phyloP scores from a whole-genome alignment of 192 early-diverging fungal genomes.

The Coemansia sp. region DNA sequence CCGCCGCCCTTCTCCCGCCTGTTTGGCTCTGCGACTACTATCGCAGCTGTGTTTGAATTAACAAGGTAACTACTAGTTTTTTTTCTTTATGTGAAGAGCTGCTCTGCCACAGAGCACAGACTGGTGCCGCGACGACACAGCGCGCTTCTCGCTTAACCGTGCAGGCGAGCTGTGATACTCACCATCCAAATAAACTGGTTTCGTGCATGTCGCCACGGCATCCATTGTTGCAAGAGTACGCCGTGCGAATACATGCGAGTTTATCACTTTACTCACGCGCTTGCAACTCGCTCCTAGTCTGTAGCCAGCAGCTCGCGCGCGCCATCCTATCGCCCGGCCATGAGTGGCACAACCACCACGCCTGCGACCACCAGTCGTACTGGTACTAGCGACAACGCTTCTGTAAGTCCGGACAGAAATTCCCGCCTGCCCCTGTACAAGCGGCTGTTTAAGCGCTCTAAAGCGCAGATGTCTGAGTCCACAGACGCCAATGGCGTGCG shows the following conservation, averaged over 20 bases:
- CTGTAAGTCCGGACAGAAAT: conserved; percentile 3
- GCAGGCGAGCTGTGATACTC: neutral
- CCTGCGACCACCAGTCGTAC: neutral
- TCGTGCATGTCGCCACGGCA: neutral
- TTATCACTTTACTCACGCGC: neutral
- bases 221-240: neutral
- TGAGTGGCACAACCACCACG: conserved; percentile 1
- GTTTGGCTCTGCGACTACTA: neutral
- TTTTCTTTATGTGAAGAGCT: neutral
- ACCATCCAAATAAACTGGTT: neutral
- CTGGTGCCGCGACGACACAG: neutral
- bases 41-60: neutral
- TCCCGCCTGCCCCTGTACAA: conserved; percentile 14
- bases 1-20: neutral
- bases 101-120: neutral
- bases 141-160: neutral
- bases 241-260: neutral
- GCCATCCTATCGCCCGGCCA: neutral
- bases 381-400: neutral
- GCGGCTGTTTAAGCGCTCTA: conserved; percentile 21
- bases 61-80: neutral
- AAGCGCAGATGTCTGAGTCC: conserved; percentile 7
- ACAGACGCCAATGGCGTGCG: conserved; percentile 21
- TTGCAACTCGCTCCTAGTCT: neutral
- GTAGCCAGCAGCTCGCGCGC: neutral